Conservation (phyloP, 768 basidiomycete species). For the Rubroboletus pulcherrimus region DNA sequence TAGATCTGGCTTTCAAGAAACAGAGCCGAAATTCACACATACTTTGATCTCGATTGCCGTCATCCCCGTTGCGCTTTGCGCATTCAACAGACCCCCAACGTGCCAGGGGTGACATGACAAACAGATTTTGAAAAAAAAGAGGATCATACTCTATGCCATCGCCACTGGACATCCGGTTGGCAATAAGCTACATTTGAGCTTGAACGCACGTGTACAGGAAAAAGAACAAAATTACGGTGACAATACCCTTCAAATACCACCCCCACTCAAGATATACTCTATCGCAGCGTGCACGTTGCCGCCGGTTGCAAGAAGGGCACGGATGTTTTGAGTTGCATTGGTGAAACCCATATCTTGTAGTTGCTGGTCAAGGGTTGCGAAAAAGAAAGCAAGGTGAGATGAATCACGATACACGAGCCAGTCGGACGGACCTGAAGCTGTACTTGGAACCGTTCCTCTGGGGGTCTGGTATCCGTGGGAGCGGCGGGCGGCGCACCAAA, state of each 20-base stretch:
- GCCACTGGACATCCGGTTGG: background rate
- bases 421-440: conserved; percentile 62
- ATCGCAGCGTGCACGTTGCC: conserved; percentile 91
- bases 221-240: background rate
- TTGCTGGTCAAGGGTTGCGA: conserved; percentile 51
- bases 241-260: conserved; percentile 39
- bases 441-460: conserved; percentile 90
- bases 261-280: conserved; percentile 85
- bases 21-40: no score
- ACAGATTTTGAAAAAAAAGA: background rate
- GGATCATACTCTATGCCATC: background rate
- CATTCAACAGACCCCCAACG: no score
- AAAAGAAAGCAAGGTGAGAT: background rate
- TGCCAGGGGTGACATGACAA: background rate
- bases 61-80: no score
- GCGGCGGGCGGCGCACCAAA: conserved; percentile 27
- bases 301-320: conserved; percentile 87
- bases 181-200: background rate
- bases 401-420: background rate
- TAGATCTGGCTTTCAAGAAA: no score
- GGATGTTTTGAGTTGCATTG: conserved; percentile 85
- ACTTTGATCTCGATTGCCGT: no score
- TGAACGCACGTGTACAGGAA: background rate
- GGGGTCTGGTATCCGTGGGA: conserved; percentile 67
- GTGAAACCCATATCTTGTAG: conserved; percentile 93